Base-by-base conservation (phyloP, 1,284 basidiomycete genomes). In the Trametes versicolor region DNA sequence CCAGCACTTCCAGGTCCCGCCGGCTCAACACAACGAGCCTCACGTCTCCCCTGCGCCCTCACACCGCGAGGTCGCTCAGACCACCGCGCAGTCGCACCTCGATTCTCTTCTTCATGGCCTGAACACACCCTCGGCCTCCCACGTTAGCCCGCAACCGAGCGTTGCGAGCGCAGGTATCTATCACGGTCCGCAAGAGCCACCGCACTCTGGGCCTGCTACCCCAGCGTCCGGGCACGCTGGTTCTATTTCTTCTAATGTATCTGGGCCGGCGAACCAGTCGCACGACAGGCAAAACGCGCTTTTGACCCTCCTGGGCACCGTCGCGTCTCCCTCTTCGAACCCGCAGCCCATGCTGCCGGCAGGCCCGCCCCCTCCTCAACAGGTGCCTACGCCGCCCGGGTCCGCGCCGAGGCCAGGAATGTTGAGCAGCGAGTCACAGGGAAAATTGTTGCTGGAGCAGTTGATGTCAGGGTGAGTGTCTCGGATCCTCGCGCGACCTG, bases 361-460 rank as follows among this genome's bases (percentile, higher is more conserved):
- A 21, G 73, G 72, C 25, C 77, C 77, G 32, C 73, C 78, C 62
- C 70, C 73, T 36, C 81, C 83, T 23, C 87, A 87, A 72, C 88
- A 91, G 74, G 79, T 89, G 51, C 87, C 90, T 27, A 88, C 89
- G 0, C 90, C 90, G 39, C 89, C 91, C 41, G 82, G 84, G 2
- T 86, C 90, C 4, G 85, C 87, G 0, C 85, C 86, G 71, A 80
- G 88, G 74, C 81, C 85, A 15, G 84, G 81, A 52, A 80, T 86
- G 12, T 79, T 83, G 12, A 77, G 68, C 61, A 83, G 80, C 69
- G 89, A 92, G 68, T 78, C 85, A 0, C 90, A 91, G 74, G 89
- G 89, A 57, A 91, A 93, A 78, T 81, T 88, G 65, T 76, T 94
- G 69, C 78, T 94, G 63, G 92, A 94, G 70, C 90, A 93, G 74